Evolutionary conservation across 768 basidiomycete genomes (phyloP).

Genomic region (Mycena floridula): DNA sequence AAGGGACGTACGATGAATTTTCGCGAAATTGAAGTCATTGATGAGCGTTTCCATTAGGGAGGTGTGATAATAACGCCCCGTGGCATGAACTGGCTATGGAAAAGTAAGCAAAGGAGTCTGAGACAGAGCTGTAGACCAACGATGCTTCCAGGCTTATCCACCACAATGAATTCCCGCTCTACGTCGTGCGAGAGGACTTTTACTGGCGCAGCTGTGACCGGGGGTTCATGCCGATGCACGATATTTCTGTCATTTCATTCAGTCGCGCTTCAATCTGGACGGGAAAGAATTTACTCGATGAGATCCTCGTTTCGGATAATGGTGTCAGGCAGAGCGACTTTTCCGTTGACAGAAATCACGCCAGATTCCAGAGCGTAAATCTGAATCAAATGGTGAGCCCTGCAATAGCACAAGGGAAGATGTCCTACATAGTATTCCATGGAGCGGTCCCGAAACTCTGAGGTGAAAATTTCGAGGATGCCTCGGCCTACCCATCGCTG

Average conservation of each 20-base stretch:
- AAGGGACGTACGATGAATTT: slow-evolving; percentile 68
- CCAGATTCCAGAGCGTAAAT: slow-evolving; percentile 64
- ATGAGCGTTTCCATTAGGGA: slow-evolving; percentile 83
- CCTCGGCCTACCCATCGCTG: slow-evolving; percentile 84
- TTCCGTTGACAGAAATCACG: slow-evolving; percentile 93
- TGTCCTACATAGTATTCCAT: slow-evolving; percentile 91
- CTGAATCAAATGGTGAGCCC: slow-evolving; percentile 10
- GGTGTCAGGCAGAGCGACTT: slow-evolving; percentile 70
- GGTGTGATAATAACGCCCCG: slow-evolving; percentile 85
- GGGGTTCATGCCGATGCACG: slow-evolving; percentile 95
- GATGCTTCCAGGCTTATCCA: slow-evolving; percentile 95
- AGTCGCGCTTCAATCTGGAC: slow-evolving; percentile 1
- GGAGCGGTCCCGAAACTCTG: slow-evolving; percentile 89
- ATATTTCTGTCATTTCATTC: slow-evolving; percentile 54
- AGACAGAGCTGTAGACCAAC: slow-evolving; percentile 45
- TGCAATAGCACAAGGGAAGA: not conserved
- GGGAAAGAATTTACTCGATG: slow-evolving; percentile 64
- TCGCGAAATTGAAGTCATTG: slow-evolving; percentile 73
- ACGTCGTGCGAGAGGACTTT: slow-evolving; percentile 72
- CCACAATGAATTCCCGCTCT: slow-evolving; percentile 78
- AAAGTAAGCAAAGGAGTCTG: slow-evolving; percentile 5
- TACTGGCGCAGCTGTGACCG: slow-evolving; percentile 79
- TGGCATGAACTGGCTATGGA: slow-evolving; percentile 80
- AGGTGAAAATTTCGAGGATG: slow-evolving; percentile 86
- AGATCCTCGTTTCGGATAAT: slow-evolving; percentile 83